Conservation (phyloP, 257 asterid genomes). For the Paraleonurus japonicus region DNA sequence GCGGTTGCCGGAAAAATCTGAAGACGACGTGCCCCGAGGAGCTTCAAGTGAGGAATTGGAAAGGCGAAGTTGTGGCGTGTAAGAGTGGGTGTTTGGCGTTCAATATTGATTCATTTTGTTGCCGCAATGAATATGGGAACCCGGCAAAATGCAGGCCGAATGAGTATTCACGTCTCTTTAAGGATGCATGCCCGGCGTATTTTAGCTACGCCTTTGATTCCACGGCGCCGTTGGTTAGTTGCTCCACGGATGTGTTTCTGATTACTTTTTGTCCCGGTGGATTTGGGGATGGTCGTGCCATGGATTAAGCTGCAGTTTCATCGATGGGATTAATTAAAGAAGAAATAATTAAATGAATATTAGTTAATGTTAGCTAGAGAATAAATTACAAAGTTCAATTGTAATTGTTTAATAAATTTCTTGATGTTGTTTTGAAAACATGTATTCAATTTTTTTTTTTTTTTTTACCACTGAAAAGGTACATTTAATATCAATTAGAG, state of each 20-base stretch:
- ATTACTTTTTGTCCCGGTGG: slow-evolving; percentile 73
- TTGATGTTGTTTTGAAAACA: too few relatives aligned
- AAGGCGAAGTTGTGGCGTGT: slow-evolving; percentile 73
- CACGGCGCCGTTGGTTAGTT: slow-evolving; percentile 58
- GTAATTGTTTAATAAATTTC: too few relatives aligned
- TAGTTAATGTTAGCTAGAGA: too few relatives aligned
- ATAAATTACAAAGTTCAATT: too few relatives aligned
- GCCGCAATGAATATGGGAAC: slow-evolving; percentile 61
- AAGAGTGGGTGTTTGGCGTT: slow-evolving; percentile 83
- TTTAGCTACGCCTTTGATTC: slow-evolving; percentile 66
- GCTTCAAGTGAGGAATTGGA: slow-evolving; percentile 39
- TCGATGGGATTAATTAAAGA: too few relatives aligned
- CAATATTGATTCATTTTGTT: slow-evolving; percentile 61
- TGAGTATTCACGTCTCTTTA: slow-evolving; percentile 60
- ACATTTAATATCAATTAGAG: too few relatives aligned
- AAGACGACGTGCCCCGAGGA: slow-evolving; percentile 55
- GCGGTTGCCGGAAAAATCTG: slow-evolving; percentile 51
- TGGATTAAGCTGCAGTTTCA: too few relatives aligned
- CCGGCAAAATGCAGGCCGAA: slow-evolving; percentile 67
- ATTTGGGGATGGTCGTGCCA: slow-evolving; percentile 27
- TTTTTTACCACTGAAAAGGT: too few relatives aligned
- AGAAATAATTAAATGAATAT: too few relatives aligned
- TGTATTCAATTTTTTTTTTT: too few relatives aligned
- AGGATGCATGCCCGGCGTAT: slow-evolving; percentile 72
- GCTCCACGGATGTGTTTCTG: slow-evolving; percentile 49